Evolutionary conservation across 164 flowering plant species (phyloP).

Genomic region (Sedum album): DNA sequence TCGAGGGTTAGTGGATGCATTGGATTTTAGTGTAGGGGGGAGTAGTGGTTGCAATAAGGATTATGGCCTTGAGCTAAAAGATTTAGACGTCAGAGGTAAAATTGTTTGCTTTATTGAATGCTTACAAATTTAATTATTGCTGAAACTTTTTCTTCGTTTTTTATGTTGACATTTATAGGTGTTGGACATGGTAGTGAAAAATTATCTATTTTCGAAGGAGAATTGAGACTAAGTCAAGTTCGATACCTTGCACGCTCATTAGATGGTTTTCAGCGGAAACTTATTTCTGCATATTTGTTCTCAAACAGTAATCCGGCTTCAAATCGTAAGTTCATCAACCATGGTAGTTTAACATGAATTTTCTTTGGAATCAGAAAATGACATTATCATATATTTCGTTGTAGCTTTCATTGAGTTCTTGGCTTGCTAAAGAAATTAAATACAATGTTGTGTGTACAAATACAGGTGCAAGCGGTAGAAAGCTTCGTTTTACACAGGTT

Average conservation of each 20-base stretch:
- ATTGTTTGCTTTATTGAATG: background rate
- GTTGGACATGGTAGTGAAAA: constrained; percentile 12
- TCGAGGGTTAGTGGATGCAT: background rate
- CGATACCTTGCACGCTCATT: constrained; percentile 29
- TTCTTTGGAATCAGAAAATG: background rate
- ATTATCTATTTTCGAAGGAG: constrained; percentile 14
- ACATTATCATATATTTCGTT: background rate
- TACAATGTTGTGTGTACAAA: constrained; percentile 6
- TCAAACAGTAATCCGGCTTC: background rate
- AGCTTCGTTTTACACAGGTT: constrained; percentile 19
- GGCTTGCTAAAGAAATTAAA: background rate
- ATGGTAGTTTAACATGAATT: background rate
- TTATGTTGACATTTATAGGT: constrained; percentile 12
- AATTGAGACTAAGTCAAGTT: constrained; percentile 22
- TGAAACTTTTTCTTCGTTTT: background rate
- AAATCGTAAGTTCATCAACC: constrained; percentile 11
- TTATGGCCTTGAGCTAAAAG: background rate
- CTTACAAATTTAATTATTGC: background rate
- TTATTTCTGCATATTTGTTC: constrained; percentile 2
- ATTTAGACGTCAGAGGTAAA: background rate
- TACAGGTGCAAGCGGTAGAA: constrained; percentile 12
- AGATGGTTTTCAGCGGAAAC: constrained; percentile 2
- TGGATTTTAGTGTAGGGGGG: background rate
- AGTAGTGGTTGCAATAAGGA: constrained; percentile 3
- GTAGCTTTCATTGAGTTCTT: background rate